Conservation (phyloP, 1,139 yeast species). For the Diutina mesorugosa region DNA sequence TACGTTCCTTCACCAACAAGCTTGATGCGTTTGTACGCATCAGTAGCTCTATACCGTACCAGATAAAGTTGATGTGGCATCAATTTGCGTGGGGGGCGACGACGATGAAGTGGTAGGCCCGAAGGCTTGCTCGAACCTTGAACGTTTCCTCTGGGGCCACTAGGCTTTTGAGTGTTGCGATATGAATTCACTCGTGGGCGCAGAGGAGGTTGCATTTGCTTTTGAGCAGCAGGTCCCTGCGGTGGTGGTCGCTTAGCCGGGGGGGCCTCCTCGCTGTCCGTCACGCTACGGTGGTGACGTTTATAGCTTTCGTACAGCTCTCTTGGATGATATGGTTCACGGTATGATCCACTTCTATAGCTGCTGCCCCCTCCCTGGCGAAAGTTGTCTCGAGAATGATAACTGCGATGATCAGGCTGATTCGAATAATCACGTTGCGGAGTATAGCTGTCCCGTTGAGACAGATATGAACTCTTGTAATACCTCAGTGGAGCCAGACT, state of each 20-base stretch:
- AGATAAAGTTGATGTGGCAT: slow-evolving; percentile 21
- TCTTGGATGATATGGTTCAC: background rate
- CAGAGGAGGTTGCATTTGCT: background rate
- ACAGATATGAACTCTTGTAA: background rate
- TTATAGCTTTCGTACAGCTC: slow-evolving; percentile 1
- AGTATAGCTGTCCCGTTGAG: background rate
- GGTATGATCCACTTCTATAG: background rate
- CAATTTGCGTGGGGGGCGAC: slow-evolving; percentile 5
- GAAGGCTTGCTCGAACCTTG: background rate
- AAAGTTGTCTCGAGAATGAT: background rate
- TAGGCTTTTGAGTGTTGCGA: background rate
- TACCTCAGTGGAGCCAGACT: background rate
- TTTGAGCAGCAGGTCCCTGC: background rate
- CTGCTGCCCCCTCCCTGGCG: background rate
- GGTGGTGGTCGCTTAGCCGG: background rate
- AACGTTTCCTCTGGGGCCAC: background rate
- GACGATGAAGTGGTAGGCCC: background rate
- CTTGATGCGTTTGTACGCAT: slow-evolving; percentile 25
- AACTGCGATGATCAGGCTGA: background rate
- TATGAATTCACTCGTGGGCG: background rate
- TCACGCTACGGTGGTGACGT: background rate
- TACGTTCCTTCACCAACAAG: slow-evolving; percentile 42
- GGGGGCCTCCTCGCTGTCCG: background rate
- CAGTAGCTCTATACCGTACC: slow-evolving; percentile 14
- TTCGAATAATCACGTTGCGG: background rate